Evolutionary conservation across 2,329 filamentous ascomycete species (phyloP), one percentile per base, ranked within the genome.

Genomic region (Dactylonectria macrodidyma): DNA sequence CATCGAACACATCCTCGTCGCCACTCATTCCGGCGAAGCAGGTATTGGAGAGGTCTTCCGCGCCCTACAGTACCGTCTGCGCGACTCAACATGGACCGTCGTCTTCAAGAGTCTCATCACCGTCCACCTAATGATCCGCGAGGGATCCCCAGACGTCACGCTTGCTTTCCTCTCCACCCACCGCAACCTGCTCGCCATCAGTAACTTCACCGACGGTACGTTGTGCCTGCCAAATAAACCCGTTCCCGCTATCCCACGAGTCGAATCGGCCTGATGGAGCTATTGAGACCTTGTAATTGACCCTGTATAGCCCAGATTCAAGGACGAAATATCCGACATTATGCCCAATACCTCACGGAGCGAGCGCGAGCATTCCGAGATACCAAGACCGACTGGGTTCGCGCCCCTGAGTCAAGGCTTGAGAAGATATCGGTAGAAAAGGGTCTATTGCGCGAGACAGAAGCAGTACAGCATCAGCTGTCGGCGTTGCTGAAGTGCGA

Each of bases 31-130:
- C 24, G 96, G 95, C 75, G 96, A 99, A 83, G 93, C 94, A 61
- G 96, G 95, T 73, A 94, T 99, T 67, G 95, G 92, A 67, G 96
- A 99, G 84, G 93, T 99, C 78, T 98, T 99, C 81, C 92, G 96
- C 68, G 94, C 95, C 48, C 86, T 99, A 62, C 95, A 97, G 79
- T 90, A 94, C 80, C 91, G 96, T 59, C 84, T 99, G 73, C 92
- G 95, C 79, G 96, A 99, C 81, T 95, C 95, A 74, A 97, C 96
- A 86, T 99, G 96, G 96, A 99, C 96, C n/a, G 95, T 98, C 65
- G 95, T 97, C 72, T 97, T 98, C 91, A 99, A 99, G 86, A 92
- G 94, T 76, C 86, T 99, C 73, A 97, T 98, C 76, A 96, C 97
- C 56, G 91, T 97, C 54, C 96, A 99, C 81, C 85, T 98, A 69